These are phyloP conservation scores for Trichoderma koningii DNA, from an alignment of 2,329 filamentous ascomycete genomes.

Conservation along the genomic window DNA sequence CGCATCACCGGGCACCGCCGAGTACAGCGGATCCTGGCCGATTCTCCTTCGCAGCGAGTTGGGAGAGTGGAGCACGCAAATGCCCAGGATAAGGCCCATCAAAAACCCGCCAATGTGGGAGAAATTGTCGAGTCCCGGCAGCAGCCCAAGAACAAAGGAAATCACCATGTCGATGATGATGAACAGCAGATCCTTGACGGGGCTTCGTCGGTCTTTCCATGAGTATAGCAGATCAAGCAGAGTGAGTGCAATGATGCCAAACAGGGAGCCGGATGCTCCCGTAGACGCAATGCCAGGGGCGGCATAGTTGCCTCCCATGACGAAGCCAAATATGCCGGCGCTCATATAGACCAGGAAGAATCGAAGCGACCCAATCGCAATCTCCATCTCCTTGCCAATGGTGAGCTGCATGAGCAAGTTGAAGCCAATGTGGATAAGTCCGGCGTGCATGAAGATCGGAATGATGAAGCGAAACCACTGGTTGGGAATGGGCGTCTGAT, in stretches of 20 bases:
- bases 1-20: constrained; percentile 60
- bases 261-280: constrained; percentile 86
- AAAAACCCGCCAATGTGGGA: constrained; percentile 94
- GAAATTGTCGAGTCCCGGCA: constrained; percentile 95
- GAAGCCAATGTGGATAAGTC: constrained; percentile 92
- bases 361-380: constrained; percentile 81
- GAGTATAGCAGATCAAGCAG: constrained; percentile 91
- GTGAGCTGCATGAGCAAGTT: constrained; percentile 91
- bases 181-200: constrained; percentile 82
- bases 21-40: constrained; percentile 70
- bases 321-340: constrained; percentile 92
- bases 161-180: constrained; percentile 83
- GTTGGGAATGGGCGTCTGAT: constrained; percentile 67
- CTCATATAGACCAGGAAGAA: constrained; percentile 89
- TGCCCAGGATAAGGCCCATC: constrained; percentile 84
- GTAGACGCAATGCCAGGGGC: constrained; percentile 78
- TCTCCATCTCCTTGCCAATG: constrained; percentile 89
- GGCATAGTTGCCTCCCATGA: constrained; percentile 92
- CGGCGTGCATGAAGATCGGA: constrained; percentile 94
- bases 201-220: constrained; percentile 77
- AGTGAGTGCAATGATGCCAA: constrained; percentile 86
- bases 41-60: constrained; percentile 75
- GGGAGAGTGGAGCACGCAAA: constrained; percentile 87
- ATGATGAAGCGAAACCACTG: constrained; percentile 98
- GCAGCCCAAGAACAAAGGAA: constrained; percentile 85